Evolutionary conservation across 2,329 filamentous ascomycete species (phyloP).

Genomic region (Zymoseptoria pseudotritici): DNA sequence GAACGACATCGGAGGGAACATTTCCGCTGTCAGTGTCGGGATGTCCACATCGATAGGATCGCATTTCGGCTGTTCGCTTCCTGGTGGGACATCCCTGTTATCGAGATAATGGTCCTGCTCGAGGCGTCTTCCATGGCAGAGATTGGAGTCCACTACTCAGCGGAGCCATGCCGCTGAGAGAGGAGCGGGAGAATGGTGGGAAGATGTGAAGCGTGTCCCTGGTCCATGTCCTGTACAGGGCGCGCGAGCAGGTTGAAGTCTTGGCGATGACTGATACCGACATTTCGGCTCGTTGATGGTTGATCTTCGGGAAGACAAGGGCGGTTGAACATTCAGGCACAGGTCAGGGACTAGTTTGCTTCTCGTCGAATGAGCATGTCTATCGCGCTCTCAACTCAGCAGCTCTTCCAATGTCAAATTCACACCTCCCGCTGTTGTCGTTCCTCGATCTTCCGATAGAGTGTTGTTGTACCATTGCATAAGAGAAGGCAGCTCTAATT

Average conservation of each 20-base stretch:
- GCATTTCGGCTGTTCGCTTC: neutral
- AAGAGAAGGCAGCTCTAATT: conserved; percentile 25
- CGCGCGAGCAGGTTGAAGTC: neutral
- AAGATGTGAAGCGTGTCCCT: neutral
- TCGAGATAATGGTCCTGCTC: neutral
- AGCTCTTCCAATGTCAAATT: neutral
- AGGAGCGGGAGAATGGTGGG: neutral
- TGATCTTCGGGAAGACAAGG: neutral
- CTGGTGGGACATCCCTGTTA: neutral
- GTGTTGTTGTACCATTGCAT: conserved; percentile 13
- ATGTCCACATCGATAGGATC: neutral
- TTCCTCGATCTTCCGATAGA: neutral
- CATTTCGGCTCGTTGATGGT: neutral
- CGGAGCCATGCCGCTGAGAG: too few species aligned
- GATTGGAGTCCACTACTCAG: too few species aligned
- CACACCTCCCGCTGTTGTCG: neutral
- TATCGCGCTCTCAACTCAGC: neutral
- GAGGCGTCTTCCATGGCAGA: neutral
- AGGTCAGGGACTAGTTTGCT: neutral
- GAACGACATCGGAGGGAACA: neutral
- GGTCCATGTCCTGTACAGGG: neutral
- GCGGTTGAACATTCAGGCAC: neutral
- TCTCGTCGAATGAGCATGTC: neutral
- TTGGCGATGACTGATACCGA: neutral
- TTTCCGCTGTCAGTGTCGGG: neutral